Conservation (phyloP, 352 stramenopile species). For the Phytophthora colocasiae region DNA sequence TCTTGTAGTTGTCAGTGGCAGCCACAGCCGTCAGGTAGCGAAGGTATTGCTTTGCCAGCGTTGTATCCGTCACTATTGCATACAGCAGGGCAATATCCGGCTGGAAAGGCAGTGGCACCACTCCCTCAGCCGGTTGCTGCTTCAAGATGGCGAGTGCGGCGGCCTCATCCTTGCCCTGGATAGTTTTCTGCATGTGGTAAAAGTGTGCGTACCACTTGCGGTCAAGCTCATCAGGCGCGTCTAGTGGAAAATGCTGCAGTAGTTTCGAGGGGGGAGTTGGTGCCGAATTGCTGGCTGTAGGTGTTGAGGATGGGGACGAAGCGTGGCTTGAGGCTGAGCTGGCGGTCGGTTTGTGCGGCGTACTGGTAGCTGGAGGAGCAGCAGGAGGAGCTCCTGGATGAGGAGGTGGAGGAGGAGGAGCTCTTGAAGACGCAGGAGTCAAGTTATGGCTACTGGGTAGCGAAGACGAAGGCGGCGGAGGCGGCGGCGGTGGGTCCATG, state of each 20-base stretch:
- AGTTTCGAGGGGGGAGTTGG: constrained; percentile 73
- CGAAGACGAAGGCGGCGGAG: constrained; percentile 19
- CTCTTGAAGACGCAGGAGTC: constrained; percentile 3
- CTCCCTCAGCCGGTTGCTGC: constrained; percentile 46
- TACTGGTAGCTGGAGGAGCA: constrained; percentile 13
- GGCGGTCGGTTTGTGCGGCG: constrained; percentile 10
- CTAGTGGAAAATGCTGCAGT: constrained; percentile 75
- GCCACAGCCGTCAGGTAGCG: constrained; percentile 74
- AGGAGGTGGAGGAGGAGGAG: constrained; percentile 43
- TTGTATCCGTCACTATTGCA: constrained; percentile 73
- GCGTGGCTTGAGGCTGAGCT: constrained; percentile 11
- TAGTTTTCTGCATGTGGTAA: constrained; percentile 86
- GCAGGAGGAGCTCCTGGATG: constrained; percentile 48
- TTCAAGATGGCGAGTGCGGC: constrained; percentile 66
- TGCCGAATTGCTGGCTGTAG: constrained; percentile 31
- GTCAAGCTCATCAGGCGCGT: constrained; percentile 79
- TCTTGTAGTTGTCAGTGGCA: constrained; percentile 72
- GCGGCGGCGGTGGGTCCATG: constrained; percentile 36
- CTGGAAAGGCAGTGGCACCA: constrained; percentile 66
- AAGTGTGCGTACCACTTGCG: constrained; percentile 90
- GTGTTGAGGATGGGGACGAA: constrained; percentile 34
- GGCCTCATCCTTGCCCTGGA: constrained; percentile 76
- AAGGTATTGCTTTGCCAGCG: constrained; percentile 78
- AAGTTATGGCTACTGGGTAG: constrained; percentile 1
- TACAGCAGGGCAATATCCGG: constrained; percentile 84